These are phyloP conservation scores for Wickerhamomyces tratensis DNA, from an alignment of 805 yeast species.

Conservation along the genomic window DNA sequence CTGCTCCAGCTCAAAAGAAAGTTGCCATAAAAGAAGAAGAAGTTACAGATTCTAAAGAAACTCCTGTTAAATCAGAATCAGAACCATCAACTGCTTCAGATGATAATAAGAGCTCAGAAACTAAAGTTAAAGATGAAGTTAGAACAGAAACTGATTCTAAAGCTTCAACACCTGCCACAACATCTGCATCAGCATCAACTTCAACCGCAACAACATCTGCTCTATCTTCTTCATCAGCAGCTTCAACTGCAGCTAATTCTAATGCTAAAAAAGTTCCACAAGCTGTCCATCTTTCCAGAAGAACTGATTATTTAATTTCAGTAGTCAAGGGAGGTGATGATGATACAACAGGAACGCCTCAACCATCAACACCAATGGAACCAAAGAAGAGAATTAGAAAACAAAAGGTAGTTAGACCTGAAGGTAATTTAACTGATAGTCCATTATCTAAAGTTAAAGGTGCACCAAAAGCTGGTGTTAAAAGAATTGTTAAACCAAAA, in stretches of 20 bases:
- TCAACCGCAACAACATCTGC: neutral
- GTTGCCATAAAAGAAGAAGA: slow-evolving; percentile 10
- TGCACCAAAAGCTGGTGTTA: slow-evolving; percentile 4
- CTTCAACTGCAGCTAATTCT: slow-evolving; percentile 11
- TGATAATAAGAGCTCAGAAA: slow-evolving; percentile 6
- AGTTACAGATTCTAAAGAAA: slow-evolving; percentile 10
- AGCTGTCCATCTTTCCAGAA: slow-evolving; percentile 82
- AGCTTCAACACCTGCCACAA: too few relatives aligned
- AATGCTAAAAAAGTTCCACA: slow-evolving; percentile 75
- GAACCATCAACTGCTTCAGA: slow-evolving; percentile 17
- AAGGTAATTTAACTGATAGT: slow-evolving; percentile 5
- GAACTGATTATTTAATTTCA: slow-evolving; percentile 77
- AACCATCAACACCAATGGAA: slow-evolving; percentile 20
- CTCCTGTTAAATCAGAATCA: slow-evolving; percentile 17
- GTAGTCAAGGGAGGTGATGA: slow-evolving; percentile 55
- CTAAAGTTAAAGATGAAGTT: slow-evolving; percentile 8
- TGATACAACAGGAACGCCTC: slow-evolving; percentile 18
- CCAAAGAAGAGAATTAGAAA: slow-evolving; percentile 19
- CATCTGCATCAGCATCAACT: slow-evolving; percentile 3
- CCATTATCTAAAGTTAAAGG: slow-evolving; percentile 9
- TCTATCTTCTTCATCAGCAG: neutral
- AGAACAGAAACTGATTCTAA: slow-evolving; percentile 6
- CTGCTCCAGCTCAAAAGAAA: slow-evolving; percentile 25
- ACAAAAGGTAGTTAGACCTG: slow-evolving; percentile 13
- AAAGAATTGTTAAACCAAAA: slow-evolving; percentile 1